A percentile compares a stretch with the other conserved stretches of the same genome.
phyloP scores from a whole-genome alignment of 352 stramenopile species.

The Globisporangium perplexum region DNA sequence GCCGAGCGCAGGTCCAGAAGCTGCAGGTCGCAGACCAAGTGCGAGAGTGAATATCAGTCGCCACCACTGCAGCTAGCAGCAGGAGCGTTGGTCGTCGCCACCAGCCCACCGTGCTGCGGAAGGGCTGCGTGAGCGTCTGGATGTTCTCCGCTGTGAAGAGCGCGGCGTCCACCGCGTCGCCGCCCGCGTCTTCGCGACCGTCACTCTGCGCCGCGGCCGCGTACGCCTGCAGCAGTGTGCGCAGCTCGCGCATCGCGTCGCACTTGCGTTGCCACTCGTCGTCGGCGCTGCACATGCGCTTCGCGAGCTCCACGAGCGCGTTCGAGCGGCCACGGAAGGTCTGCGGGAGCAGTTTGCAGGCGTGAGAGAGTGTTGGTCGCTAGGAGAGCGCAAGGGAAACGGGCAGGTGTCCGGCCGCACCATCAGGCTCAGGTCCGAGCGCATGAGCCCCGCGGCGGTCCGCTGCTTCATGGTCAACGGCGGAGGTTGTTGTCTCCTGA shows the following conservation, averaged over 20 bases:
- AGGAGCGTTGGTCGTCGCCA: not conserved
- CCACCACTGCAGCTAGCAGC: too few relatives aligned
- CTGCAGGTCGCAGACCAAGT: too few relatives aligned
- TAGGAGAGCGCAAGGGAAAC: not conserved
- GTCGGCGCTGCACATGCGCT: slow-evolving; percentile 39
- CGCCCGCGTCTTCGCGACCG: not conserved
- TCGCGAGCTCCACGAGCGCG: slow-evolving; percentile 37
- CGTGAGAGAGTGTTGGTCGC: not conserved
- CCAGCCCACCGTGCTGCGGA: slow-evolving; percentile 35
- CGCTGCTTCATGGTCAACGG: slow-evolving; percentile 27
- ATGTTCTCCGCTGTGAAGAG: slow-evolving; percentile 48
- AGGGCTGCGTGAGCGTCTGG: slow-evolving; percentile 47
- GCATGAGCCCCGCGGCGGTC: slow-evolving; percentile 19
- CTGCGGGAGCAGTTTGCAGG: slow-evolving; percentile 8
- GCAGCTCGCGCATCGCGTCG: slow-evolving; percentile 38
- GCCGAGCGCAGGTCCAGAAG: slow-evolving; percentile 46
- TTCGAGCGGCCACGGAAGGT: slow-evolving; percentile 47
- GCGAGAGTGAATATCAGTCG: too few relatives aligned
- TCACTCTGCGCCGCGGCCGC: slow-evolving; percentile 4
- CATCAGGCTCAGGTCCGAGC: slow-evolving; percentile 43
- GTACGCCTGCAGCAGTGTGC: slow-evolving; percentile 21
- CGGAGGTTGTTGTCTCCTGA: too few relatives aligned
- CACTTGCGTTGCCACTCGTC: slow-evolving; percentile 63
- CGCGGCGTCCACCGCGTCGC: slow-evolving; percentile 5
- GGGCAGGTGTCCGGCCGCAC: slow-evolving; percentile 28